Evolutionary conservation across 2,329 filamentous ascomycete species (phyloP).

Genomic region (Fusarium cicatricum): DNA sequence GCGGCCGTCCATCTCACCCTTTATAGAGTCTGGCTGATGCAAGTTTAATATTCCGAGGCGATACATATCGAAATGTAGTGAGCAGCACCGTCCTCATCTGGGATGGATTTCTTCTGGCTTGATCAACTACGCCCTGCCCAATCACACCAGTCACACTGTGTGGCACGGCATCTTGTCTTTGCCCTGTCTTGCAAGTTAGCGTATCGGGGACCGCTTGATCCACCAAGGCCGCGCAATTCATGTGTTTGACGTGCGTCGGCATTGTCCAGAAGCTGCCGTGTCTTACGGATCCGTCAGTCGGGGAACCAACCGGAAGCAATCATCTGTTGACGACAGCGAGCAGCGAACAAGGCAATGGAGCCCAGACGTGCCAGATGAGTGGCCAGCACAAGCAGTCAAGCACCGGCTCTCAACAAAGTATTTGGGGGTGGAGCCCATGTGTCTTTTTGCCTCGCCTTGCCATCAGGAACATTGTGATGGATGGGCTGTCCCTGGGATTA

Average conservation of each 20-base stretch:
- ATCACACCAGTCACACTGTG: constrained; percentile 20
- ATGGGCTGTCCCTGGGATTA: constrained; percentile 8
- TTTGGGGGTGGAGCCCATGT: constrained; percentile 5
- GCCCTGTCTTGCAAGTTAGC: constrained; percentile 16
- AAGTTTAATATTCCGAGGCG: not conserved
- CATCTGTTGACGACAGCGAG: not conserved
- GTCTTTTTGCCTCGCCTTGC: constrained; percentile 11
- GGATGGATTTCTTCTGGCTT: not conserved
- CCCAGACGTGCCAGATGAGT: not conserved
- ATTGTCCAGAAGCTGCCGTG: constrained; percentile 23
- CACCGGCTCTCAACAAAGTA: constrained; percentile 26
- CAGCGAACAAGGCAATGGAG: not conserved
- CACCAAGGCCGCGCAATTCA: constrained; percentile 34
- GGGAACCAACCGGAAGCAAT: constrained; percentile 18
- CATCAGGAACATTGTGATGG: constrained; percentile 1
- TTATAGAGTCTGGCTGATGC: too few species aligned
- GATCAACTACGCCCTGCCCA: not conserved
- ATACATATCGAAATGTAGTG: constrained; percentile 2
- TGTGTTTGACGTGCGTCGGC: constrained; percentile 29
- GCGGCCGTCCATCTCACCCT: too few species aligned
- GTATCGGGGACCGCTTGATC: constrained; percentile 27
- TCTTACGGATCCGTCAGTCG: constrained; percentile 13
- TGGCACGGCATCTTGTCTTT: constrained; percentile 10
- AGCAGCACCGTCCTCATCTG: not conserved
- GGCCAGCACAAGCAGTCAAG: too few species aligned